Evolutionary conservation across 495 filamentous ascomycete genomes (phyloP), one percentile per base, ranked within the genome.

Genomic region (Aspergillus incahuasiensis): DNA sequence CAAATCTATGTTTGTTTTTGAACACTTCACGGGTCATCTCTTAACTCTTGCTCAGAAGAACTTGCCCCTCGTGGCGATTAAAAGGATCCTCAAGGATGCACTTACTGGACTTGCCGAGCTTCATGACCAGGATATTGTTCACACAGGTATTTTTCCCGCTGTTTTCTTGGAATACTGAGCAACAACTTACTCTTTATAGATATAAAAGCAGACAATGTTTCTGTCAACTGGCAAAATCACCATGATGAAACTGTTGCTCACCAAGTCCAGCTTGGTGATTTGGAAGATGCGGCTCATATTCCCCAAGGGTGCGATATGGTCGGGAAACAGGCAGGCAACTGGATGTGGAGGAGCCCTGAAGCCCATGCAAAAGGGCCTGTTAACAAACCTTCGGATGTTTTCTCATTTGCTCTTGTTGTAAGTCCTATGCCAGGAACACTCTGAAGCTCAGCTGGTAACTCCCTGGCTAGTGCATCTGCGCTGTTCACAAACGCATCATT

Each of bases 261-360:
- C 38, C 64, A 59, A 43, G 72, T 76, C 28, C 72, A 73, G 21
- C 47, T 75, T 16, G 70, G 68, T 2, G 69, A 73, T 54, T 39
- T 79, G 6, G 74, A 79, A 64, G 73, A 78, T 51, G 70, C 77
- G 24, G 75, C 75, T 9, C 68, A 73, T 52, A 69, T 80, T 12
- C 63, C 65, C 30, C 55, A 59, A 32, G 63, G 62, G 5, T 63
- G 39, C 24, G 21, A 61, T 49, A 70, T 73, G 50, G 40, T 65
- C 11, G 68, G 66, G 39, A 67, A 55, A 55, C 72, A 68, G 56
- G 62, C 64, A 46, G 72, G 70, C 34, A 75, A 71, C 49, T 61
- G 57, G 62, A 72, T 66, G 59, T 75, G 69, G 71, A 66, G 72
- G 49, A 75, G 71, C 62, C 72, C 71, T 22, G 71, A 75, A 57